Evolutionary conservation across 805 yeast species (phyloP), one percentile per base, ranked within the genome.

Genomic region (Yamadazyma tumulicola): DNA sequence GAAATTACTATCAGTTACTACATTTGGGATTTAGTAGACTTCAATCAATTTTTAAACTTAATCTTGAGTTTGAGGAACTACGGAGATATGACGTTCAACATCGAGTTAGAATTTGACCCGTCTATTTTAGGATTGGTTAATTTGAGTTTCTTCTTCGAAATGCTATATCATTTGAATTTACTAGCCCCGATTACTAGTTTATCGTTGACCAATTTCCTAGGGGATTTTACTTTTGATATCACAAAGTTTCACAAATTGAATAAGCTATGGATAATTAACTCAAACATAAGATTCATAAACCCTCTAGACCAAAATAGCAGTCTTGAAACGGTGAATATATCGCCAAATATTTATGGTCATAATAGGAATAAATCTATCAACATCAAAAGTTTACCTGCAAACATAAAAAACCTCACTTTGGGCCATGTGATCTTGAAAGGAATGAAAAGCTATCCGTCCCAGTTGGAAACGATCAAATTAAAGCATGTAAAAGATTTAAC

Each of bases 31-130:
- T 14, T 48, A 7, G 17, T 28, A 8, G 48, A 49, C 29, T 23
- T 49, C 6, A 25, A 20, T 11, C 46, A 45, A 6, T 37, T 43
- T 19, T 16, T 41, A 11, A 27, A 23, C 11, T 11, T 42, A 9
- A 17, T 41, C 1, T 10, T 13, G 14, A 23, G 17, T 12, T 19
- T 32, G 10, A 5, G 19, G n/a, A 33, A 29, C 14, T 13, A 12
- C 13, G 31, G 23, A 4, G 16, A 34, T 17, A 22, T 42, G 10
- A 31, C 35, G 1, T 47, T 36, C 26, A 47, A 48, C 35, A 19
- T 51, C 5, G 56, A 51, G 25, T 11, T 51, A n/a, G 55, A 48
- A 35, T 49, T 50, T 25, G 51, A 50, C 26, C 43, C 48, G 7
- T 52, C 37, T 5, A 18, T 49, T 6, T 30, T 37, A 18, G 41